Evolutionary conservation across 2,329 filamentous ascomycete species (phyloP).

Genomic region (Neonectria coccinea): DNA sequence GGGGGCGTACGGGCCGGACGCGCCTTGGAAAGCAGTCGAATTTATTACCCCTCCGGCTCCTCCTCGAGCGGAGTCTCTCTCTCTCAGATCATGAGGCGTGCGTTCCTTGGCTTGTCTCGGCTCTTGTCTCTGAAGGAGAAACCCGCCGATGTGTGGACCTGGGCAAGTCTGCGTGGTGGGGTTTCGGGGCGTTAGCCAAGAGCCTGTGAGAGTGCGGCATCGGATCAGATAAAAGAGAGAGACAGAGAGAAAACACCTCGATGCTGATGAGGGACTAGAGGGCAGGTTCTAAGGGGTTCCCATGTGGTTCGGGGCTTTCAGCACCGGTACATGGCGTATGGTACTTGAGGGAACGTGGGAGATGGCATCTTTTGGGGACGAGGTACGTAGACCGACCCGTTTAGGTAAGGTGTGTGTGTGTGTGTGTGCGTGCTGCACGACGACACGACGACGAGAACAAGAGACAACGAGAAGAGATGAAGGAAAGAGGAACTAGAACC

Average conservation of each 20-base stretch:
- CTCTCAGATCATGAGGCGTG: neutral
- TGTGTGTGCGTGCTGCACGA: neutral
- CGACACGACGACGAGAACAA: neutral
- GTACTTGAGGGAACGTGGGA: neutral
- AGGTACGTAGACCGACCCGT: neutral
- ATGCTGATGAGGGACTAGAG: neutral
- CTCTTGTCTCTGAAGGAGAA: constrained; percentile 4
- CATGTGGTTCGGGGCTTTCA: neutral
- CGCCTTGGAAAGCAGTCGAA: neutral
- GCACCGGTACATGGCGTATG: neutral
- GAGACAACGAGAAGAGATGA: neutral
- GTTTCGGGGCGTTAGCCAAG: constrained; percentile 5
- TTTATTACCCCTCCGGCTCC: neutral
- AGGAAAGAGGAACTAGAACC: neutral
- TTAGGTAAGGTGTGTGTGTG: neutral
- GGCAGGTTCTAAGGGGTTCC: neutral
- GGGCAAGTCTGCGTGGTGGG: constrained; percentile 18
- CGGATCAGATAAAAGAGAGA: constrained; percentile 32
- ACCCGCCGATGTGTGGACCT: constrained; percentile 2
- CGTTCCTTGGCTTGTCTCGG: neutral
- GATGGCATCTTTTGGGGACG: neutral
- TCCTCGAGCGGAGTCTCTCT: neutral
- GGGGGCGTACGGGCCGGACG: neutral
- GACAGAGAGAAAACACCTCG: constrained; percentile 1
- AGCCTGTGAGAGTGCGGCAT: constrained; percentile 21